Conservation (phyloP, 441 rosid genomes). For the Adansonia gregorii region DNA sequence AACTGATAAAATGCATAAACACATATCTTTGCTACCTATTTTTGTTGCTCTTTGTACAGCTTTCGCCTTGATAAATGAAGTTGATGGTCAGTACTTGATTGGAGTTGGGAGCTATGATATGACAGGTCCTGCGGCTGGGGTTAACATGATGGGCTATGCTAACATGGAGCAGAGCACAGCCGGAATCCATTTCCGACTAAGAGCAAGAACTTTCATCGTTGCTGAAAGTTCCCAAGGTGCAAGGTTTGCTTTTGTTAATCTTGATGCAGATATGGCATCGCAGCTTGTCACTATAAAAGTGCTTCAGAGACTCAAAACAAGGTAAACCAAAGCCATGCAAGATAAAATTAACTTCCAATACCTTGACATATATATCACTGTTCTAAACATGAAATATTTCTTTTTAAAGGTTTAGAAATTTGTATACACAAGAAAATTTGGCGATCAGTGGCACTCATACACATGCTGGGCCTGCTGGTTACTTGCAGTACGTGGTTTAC, state of each 20-base stretch:
- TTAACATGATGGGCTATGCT: slow-evolving; percentile 70
- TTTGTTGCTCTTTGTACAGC: slow-evolving; percentile 2
- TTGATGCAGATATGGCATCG: slow-evolving; percentile 73
- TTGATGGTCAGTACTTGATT: slow-evolving; percentile 44
- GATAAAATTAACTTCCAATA: neutral
- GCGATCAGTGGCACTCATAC: slow-evolving; percentile 68
- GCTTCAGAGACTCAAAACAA: slow-evolving; percentile 48
- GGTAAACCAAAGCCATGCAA: slow-evolving; percentile 37
- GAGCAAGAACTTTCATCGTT: slow-evolving; percentile 60
- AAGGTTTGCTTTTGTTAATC: slow-evolving; percentile 64
- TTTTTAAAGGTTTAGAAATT: slow-evolving; percentile 47
- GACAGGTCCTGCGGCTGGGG: slow-evolving; percentile 66
- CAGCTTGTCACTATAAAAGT: slow-evolving; percentile 57
- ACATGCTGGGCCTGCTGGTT: slow-evolving; percentile 71
- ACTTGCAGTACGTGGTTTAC: slow-evolving; percentile 57
- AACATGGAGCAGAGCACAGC: slow-evolving; percentile 54
- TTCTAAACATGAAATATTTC: neutral
- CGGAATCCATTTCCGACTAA: slow-evolving; percentile 62
- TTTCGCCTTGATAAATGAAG: slow-evolving; percentile 7
- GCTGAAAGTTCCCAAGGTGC: slow-evolving; percentile 47
- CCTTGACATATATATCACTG: neutral
- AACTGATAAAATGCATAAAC: neutral
- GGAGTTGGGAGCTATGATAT: slow-evolving; percentile 62
- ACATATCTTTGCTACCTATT: neutral
- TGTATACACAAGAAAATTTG: slow-evolving; percentile 56